Conservation (phyloP, 257 asterid species). For the Anisodus acutangulus region DNA sequence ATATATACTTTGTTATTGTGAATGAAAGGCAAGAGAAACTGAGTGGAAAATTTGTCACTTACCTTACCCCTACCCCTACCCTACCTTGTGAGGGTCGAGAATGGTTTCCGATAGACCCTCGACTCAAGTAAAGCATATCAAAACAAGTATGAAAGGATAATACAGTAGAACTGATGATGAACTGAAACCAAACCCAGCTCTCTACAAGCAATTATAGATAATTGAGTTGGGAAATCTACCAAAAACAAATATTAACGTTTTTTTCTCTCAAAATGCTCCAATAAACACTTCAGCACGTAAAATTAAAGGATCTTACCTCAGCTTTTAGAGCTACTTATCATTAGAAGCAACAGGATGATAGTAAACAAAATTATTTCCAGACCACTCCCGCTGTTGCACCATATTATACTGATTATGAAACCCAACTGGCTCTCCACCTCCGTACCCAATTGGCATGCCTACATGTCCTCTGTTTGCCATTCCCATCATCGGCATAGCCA, state of each 20-base stretch:
- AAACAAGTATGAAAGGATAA: too few relatives aligned
- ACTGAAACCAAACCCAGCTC: slow-evolving; percentile 13
- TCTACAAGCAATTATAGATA: slow-evolving; percentile 21
- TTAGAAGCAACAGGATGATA: slow-evolving; percentile 58
- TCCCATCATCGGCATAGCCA: slow-evolving; percentile 65
- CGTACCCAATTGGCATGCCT: slow-evolving; percentile 29
- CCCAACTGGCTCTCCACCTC: slow-evolving; percentile 26
- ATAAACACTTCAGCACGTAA: slow-evolving; percentile 13
- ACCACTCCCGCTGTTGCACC: slow-evolving; percentile 78
- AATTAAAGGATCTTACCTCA: slow-evolving; percentile 46
- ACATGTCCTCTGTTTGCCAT: slow-evolving; percentile 47
- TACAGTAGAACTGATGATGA: neutral
- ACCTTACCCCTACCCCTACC: too few relatives aligned
- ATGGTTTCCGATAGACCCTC: too few relatives aligned
- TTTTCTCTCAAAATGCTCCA: slow-evolving; percentile 3
- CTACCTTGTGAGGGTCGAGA: too few relatives aligned
- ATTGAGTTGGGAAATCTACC: slow-evolving; percentile 31
- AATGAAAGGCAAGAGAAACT: too few relatives aligned
- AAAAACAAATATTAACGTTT: neutral
- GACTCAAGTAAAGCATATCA: too few relatives aligned
- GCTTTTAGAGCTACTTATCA: slow-evolving; percentile 49
- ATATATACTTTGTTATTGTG: too few relatives aligned
- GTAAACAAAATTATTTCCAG: slow-evolving; percentile 61
- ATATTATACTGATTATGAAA: slow-evolving; percentile 61
- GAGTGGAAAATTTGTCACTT: too few relatives aligned